phyloP scores from a whole-genome alignment of 2,329 filamentous ascomycete genomes.

The Aspergillus pseudoglaucus region DNA sequence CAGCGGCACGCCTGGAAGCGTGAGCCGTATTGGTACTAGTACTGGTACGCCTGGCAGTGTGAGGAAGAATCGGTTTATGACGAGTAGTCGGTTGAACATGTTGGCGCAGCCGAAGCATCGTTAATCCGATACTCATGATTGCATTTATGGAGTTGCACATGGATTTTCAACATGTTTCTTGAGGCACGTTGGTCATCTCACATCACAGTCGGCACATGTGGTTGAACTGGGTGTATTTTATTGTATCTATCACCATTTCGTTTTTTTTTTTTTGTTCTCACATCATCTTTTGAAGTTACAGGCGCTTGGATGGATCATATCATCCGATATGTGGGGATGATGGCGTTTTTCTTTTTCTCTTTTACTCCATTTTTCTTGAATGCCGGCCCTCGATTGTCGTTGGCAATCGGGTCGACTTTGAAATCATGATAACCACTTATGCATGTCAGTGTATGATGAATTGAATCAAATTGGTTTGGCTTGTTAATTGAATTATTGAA shows the following conservation, averaged over 20 bases:
- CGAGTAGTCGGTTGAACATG: conserved; percentile 43
- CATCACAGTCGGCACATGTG: neutral
- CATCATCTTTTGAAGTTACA: conserved; percentile 1
- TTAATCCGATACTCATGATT: conserved; percentile 1
- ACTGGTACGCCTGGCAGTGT: neutral
- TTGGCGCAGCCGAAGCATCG: conserved; percentile 41
- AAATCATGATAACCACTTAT: conserved; percentile 3
- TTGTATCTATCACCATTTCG: neutral
- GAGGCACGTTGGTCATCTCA: neutral
- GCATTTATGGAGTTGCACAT: conserved; percentile 8
- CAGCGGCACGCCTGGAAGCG: conserved; percentile 24
- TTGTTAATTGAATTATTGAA: neutral
- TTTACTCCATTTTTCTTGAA: neutral
- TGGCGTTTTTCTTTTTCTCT: conserved; percentile 8
- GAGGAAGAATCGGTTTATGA: conserved; percentile 28
- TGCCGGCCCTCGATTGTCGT: no score
- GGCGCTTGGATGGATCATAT: conserved; percentile 13
- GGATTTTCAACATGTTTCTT: neutral
- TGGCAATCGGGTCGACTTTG: neutral
- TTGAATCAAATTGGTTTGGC: neutral
- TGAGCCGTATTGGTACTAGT: conserved; percentile 8
- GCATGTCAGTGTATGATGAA: conserved; percentile 1
- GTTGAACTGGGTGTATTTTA: neutral
- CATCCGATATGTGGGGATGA: conserved; percentile 9
- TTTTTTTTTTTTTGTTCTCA: neutral